Base-by-base conservation (phyloP, 306 rosid genomes). In the Cyclanthera cordifolia region DNA sequence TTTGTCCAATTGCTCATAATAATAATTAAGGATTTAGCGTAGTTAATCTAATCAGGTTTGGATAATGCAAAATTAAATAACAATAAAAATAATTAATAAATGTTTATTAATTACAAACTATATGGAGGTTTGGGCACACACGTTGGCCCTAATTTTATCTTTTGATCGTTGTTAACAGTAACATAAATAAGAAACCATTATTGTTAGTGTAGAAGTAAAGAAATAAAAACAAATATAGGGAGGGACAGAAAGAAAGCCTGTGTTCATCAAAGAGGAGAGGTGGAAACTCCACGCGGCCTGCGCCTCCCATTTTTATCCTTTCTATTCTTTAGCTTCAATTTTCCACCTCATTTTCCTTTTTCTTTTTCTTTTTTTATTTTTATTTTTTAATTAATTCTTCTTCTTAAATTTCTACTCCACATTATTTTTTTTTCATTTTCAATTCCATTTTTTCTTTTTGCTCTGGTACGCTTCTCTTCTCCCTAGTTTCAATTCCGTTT, bases 281-380 rank as follows among this genome's bases (percentile, higher is more conserved):
- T 27, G 58, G 72, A 58, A 30, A 16, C 52, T 34, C 72, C 24
- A 52, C 37, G 37, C 37, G 37, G 5, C 37, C 37, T 6, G 3
- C 27, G 19, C 72, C 47, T 69, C 72, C 72, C 58, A 34, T 25
- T 49, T 28, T 11, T 5, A 11, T 63, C 41, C 30, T 11, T 20
- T 41, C 69, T 63, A 69, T 69, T 50, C 27, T 28, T 3, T n/a
- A 7, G 56, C 59, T 11, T 6, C 25, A 17, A 28, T 69, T 69
- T 69, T 27, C 59, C 58, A 25, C 60, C 72, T 69, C 72, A 28
- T n/a, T 68, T 68, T 69, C 58, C 0, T 32, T 32, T 32, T 32
- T 4, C 37, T 3, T 32, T 32, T 32, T 32, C 3, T 32, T 32
- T 32, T 32, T 1, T 67, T 48, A 15, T 16, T 17, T n/a, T 4